These are phyloP conservation scores for Bruguiera hainesii DNA, from an alignment of 441 rosid genomes.

Conservation along the genomic window DNA sequence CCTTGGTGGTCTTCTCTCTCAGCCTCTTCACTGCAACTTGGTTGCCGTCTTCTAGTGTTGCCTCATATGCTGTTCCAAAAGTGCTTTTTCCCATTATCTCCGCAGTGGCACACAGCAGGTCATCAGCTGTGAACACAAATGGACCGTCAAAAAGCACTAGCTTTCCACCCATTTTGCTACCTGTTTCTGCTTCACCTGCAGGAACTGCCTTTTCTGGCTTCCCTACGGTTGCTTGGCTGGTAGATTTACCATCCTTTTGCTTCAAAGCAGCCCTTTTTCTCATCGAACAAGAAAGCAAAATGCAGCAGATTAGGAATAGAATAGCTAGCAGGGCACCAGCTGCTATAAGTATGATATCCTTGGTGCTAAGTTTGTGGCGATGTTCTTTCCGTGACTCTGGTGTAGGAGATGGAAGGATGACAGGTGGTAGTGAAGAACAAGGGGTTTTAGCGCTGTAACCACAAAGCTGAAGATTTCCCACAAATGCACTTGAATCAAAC, in stretches of 20 bases:
- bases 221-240: slow-evolving; percentile 18
- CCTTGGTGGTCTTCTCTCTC: slow-evolving; percentile 81
- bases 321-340: slow-evolving; percentile 59
- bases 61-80: slow-evolving; percentile 86
- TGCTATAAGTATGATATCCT: slow-evolving; percentile 64
- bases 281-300: slow-evolving; percentile 59
- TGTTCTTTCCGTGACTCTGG: slow-evolving; percentile 17
- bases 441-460: slow-evolving; percentile 54
- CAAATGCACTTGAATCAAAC: slow-evolving; percentile 74
- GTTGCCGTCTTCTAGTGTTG: slow-evolving; percentile 83
- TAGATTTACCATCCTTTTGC: slow-evolving; percentile 26
- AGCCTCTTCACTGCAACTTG: slow-evolving; percentile 89
- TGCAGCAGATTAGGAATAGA: slow-evolving; percentile 50
- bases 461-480: slow-evolving; percentile 72
- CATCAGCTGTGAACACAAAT: slow-evolving; percentile 77
- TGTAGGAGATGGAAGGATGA: slow-evolving; percentile 38
- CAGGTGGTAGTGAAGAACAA: slow-evolving; percentile 50
- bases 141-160: slow-evolving; percentile 87
- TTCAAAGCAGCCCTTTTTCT: slow-evolving; percentile 39
- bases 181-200: slow-evolving; percentile 46
- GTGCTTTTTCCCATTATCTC: slow-evolving; percentile 92
- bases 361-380: slow-evolving; percentile 45
- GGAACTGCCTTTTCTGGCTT: slow-evolving; percentile 44
- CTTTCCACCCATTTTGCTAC: slow-evolving; percentile 75
- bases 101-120: slow-evolving; percentile 88